A percentile compares a stretch with the other conserved stretches of the same genome.
Evolutionary conservation across 176 grass and related monocot species (phyloP).

Genomic region (Aegilops umbellulata): DNA sequence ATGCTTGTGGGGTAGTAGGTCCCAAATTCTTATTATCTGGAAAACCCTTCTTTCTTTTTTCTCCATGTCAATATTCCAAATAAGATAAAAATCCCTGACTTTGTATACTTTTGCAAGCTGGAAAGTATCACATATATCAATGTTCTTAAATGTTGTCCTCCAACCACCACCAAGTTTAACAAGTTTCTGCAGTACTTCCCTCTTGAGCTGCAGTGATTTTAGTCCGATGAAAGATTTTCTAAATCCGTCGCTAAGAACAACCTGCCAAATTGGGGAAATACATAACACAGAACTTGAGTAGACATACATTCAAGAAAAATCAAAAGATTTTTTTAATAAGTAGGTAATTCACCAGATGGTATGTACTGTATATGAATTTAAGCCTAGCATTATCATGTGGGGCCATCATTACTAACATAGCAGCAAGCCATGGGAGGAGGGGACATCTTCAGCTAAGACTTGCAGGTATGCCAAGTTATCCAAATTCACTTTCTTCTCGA

Average conservation of each 20-base stretch:
- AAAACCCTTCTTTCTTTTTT: slow-evolving; percentile 37
- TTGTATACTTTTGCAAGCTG: slow-evolving; percentile 48
- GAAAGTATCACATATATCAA: slow-evolving; percentile 16
- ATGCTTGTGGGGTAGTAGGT: slow-evolving; percentile 43
- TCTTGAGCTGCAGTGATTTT: slow-evolving; percentile 42
- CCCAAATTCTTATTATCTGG: slow-evolving; percentile 79
- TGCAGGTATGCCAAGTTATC: no score
- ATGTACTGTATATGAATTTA: no score
- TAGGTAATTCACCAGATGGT: no score
- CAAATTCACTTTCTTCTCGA: no score
- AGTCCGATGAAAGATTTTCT: slow-evolving; percentile 58
- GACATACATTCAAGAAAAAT: not conserved
- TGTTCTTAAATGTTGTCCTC: slow-evolving; percentile 39
- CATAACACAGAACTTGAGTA: not conserved
- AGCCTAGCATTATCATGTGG: no score
- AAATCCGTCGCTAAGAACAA: slow-evolving; percentile 71
- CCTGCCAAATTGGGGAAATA: slow-evolving; percentile 31
- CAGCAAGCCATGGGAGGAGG: no score
- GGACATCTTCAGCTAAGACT: no score
- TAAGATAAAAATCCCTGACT: slow-evolving; percentile 47
- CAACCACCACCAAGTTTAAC: slow-evolving; percentile 59
- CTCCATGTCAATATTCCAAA: slow-evolving; percentile 72
- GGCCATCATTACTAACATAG: no score
- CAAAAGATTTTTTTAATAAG: not conserved
- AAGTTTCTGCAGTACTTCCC: slow-evolving; percentile 56